Evolutionary conservation across 2,329 filamentous ascomycete genomes (phyloP), one percentile per base, ranked within the genome.

Genomic region (Ophiostoma angusticollis): DNA sequence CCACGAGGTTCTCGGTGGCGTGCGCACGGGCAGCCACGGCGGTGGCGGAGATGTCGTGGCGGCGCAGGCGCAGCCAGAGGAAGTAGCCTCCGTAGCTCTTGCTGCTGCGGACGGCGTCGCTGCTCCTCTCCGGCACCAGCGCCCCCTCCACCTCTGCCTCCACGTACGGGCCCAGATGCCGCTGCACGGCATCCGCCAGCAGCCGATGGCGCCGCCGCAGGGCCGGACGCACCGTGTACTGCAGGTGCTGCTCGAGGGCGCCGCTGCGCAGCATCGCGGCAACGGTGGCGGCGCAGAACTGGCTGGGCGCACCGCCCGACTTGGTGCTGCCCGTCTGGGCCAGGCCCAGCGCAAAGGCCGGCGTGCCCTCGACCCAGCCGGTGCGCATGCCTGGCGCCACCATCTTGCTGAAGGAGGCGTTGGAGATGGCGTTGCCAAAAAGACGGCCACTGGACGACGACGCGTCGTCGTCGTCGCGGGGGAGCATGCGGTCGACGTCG

Each of bases 321-420:
- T 62, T 57, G 16, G 70, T 71, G 2, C 65, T 63, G 1, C 68
- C 72, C 16, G 69, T 72, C 48, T 68, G 64, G 12, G 66, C 59
- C 1, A 74, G 49, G 0, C 72, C 74, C 36, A 60, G 52, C 2
- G 60, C 63, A 49, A 74, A 69, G 27, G 61, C 65, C 0, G 68
- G 63, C 6, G 75, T 78, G 1, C 72, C 80, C 55, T 94, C 85
- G 1, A 78, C 73, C 87, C 87, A 96, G n/a, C 89, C 89, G 0
- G 83, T 87, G 11, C 89, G 70, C 36, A 82, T 60, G 1, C 89
- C 91, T 0, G 89, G 86, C 0, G 76, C 85, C 21, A 77, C 70
- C 27, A 96, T 76, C 58, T 98, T 98, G 55, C 78, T 84, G 58
- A 96, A 96, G 6, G 80, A 85, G 17, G 83, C 86, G 55, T 96